Evolutionary conservation across 2,329 filamentous ascomycete genomes (phyloP).

Genomic region (Microcyclospora tardicrescens): DNA sequence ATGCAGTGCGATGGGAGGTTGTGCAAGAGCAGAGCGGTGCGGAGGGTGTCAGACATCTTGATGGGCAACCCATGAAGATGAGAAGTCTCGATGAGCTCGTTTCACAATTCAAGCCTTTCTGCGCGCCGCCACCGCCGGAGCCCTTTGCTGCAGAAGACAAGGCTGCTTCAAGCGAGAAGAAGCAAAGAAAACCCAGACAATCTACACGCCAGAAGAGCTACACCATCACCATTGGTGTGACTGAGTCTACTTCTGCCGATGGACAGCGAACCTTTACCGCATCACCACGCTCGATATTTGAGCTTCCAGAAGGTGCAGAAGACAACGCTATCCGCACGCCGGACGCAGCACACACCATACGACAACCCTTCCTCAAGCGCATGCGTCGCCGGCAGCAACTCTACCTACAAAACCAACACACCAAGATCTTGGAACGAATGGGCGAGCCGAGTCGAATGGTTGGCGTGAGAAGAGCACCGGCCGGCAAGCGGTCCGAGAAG

Average conservation of each 20-base stretch:
- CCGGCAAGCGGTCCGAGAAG: conserved; percentile 16
- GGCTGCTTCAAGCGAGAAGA: conserved; percentile 6
- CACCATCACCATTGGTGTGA: conserved; percentile 38
- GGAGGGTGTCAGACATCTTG: conserved; percentile 19
- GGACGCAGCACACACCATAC: not conserved
- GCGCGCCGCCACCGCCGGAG: conserved; percentile 67
- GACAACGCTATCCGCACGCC: conserved; percentile 1
- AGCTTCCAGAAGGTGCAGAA: conserved; percentile 20
- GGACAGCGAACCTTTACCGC: conserved; percentile 41
- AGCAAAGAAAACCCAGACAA: conserved; percentile 4
- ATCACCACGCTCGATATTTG: conserved; percentile 37
- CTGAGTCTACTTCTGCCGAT: conserved; percentile 38
- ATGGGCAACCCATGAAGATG: conserved; percentile 12
- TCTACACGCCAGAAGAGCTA: conserved; percentile 20
- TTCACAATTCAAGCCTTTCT: conserved; percentile 55
- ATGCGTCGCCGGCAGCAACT: conserved; percentile 52
- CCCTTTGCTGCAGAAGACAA: conserved; percentile 28
- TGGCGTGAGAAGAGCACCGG: conserved; percentile 8
- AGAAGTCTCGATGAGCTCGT: conserved; percentile 29
- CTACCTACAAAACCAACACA: conserved; percentile 24
- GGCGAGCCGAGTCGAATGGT: conserved; percentile 3
- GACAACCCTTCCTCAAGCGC: conserved; percentile 53
- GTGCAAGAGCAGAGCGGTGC: conserved; percentile 24
- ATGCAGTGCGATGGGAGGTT: conserved; percentile 26
- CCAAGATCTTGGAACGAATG: conserved; percentile 3